Conservation (phyloP, 2,329 filamentous ascomycete genomes). For the Colletotrichum abscissum region DNA sequence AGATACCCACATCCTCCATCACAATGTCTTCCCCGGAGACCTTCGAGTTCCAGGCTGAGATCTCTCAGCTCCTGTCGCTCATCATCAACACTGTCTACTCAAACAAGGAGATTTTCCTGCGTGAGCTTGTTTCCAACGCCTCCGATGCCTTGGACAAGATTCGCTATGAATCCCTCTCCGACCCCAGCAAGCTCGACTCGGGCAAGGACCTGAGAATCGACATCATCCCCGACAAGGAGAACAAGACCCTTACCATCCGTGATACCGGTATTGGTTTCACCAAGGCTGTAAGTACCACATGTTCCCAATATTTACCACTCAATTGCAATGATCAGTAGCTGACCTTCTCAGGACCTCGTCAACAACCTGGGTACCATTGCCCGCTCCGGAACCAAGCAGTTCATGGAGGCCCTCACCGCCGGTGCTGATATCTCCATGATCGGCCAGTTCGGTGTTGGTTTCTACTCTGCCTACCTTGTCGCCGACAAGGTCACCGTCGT, state of each 20-base stretch:
- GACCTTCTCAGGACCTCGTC: slow-evolving; percentile 83
- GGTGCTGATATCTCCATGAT: slow-evolving; percentile 99
- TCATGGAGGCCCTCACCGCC: slow-evolving; percentile 99
- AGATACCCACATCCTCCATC: slow-evolving; percentile 40
- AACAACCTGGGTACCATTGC: slow-evolving; percentile 99
- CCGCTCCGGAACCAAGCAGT: slow-evolving; percentile 99
- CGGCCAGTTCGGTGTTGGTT: slow-evolving; percentile 99
- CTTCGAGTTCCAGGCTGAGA: slow-evolving; percentile 99
- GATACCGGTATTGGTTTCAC: slow-evolving; percentile 99
- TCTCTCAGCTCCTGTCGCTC: slow-evolving; percentile 98
- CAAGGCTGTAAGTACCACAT: slow-evolving; percentile 84
- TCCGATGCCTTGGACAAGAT: slow-evolving; percentile 99
- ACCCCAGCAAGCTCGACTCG: slow-evolving; percentile 95
- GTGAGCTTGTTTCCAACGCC: slow-evolving; percentile 98
- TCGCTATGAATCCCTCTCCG: slow-evolving; percentile 97
- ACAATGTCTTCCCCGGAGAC: slow-evolving; percentile 85
- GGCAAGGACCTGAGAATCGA: slow-evolving; percentile 99
- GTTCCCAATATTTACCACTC: neutral
- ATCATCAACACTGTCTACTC: slow-evolving; percentile 99
- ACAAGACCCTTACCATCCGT: slow-evolving; percentile 96
- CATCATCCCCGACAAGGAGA: slow-evolving; percentile 97
- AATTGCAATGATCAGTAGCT: slow-evolving; percentile 42
- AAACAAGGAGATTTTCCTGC: slow-evolving; percentile 99
- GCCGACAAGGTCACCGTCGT: slow-evolving; percentile 95
- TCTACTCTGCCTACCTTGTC: slow-evolving; percentile 99